phyloP scores from a whole-genome alignment of 2,329 filamentous ascomycete species.

The Orbilia oligospora region DNA sequence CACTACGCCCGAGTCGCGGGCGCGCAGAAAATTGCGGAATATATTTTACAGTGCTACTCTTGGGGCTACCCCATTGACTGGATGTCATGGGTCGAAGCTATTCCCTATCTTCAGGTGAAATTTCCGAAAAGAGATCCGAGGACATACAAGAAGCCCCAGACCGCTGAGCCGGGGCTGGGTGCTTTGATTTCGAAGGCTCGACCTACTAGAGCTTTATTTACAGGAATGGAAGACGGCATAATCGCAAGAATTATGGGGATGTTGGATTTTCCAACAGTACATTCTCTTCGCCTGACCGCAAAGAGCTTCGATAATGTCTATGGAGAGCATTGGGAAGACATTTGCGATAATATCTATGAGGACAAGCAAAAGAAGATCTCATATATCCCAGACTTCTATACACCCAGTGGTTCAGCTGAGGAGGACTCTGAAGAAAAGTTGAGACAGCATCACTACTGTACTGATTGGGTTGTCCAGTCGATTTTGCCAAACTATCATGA shows the following conservation, averaged over 20 bases:
- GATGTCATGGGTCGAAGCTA: background rate
- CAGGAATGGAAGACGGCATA: background rate
- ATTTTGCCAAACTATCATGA: slow-evolving; percentile 23
- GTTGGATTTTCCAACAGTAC: slow-evolving; percentile 38
- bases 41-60: slow-evolving; percentile 15
- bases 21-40: slow-evolving; percentile 1
- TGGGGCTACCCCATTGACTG: slow-evolving; percentile 40
- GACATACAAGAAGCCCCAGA: background rate
- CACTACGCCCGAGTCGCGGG: slow-evolving; percentile 27
- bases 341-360: slow-evolving; percentile 22
- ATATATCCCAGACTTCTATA: slow-evolving; percentile 24
- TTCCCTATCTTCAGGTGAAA: background rate
- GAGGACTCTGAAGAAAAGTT: slow-evolving; percentile 32
- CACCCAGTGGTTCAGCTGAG: slow-evolving; percentile 3
- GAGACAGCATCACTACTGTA: slow-evolving; percentile 35
- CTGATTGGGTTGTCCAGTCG: slow-evolving; percentile 31
- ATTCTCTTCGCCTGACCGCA: slow-evolving; percentile 10
- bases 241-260: slow-evolving; percentile 22
- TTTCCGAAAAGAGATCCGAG: slow-evolving; percentile 31
- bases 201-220: background rate
- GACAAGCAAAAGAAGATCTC: slow-evolving; percentile 5
- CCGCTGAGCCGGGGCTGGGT: background rate
- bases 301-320: slow-evolving; percentile 34
- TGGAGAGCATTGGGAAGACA: slow-evolving; percentile 20
- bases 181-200: background rate